Evolutionary conservation across 768 basidiomycete genomes (phyloP).

Genomic region (Dacryopinax primogenitus): DNA sequence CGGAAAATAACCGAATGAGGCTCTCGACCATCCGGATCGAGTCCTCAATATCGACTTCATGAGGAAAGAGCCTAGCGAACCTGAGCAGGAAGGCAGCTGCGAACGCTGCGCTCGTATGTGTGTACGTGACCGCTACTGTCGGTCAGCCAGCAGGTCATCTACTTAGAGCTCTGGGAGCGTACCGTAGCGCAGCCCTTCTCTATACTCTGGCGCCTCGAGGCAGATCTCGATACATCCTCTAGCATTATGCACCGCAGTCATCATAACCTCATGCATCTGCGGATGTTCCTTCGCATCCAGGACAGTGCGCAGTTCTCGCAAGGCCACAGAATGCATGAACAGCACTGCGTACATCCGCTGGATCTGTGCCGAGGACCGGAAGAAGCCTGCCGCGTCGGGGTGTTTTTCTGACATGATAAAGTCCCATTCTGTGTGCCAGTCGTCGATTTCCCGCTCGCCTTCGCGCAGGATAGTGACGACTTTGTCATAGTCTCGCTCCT

Average conservation of each 20-base stretch:
- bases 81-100: constrained; percentile 18
- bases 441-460: constrained; percentile 15
- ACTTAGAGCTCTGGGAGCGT: neutral
- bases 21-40: constrained; percentile 16
- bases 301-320: constrained; percentile 15
- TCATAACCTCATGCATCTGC: constrained; percentile 17
- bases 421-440: constrained; percentile 19
- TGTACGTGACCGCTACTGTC: constrained; percentile 16
- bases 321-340: constrained; percentile 16
- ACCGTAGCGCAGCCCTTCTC: constrained; percentile 18
- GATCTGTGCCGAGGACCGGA: constrained; percentile 18
- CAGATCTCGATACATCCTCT: constrained; percentile 18
- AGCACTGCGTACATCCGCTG: constrained; percentile 18
- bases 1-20: constrained; percentile 15
- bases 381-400: constrained; percentile 16
- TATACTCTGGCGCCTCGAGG: constrained; percentile 16
- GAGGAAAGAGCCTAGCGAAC: constrained; percentile 18
- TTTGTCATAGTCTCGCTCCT: constrained; percentile 12
- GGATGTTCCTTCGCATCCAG: constrained; percentile 16
- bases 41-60: constrained; percentile 17
- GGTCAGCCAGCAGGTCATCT: neutral
- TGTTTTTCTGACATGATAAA: constrained; percentile 13
- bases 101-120: constrained; percentile 20
- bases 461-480: constrained; percentile 15
- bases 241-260: constrained; percentile 16